Evolutionary conservation across 2,329 filamentous ascomycete genomes (phyloP).

Genomic region (Neonectria punicea): DNA sequence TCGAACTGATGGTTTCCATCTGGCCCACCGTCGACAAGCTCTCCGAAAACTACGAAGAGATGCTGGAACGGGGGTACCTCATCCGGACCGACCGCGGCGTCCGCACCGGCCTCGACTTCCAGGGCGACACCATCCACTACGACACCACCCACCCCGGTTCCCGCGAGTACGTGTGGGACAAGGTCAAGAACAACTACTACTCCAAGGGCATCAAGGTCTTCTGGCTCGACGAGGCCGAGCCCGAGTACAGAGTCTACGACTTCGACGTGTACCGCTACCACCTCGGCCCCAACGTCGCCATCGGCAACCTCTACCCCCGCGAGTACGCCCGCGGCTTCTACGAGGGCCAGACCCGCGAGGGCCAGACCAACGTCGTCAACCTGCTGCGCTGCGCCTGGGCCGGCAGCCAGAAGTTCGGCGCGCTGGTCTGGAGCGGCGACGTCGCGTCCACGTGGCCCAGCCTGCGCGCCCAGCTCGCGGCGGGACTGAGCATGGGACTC

Average conservation of each 20-base stretch:
- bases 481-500: slow-evolving; percentile 73
- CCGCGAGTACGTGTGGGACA: slow-evolving; percentile 68
- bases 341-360: slow-evolving; percentile 64
- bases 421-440: slow-evolving; percentile 74
- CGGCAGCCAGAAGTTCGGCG: slow-evolving; percentile 70
- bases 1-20: slow-evolving; percentile 76
- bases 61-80: slow-evolving; percentile 69
- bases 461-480: slow-evolving; percentile 68
- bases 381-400: slow-evolving; percentile 62
- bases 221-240: slow-evolving; percentile 77
- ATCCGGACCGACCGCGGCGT: slow-evolving; percentile 71
- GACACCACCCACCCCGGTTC: slow-evolving; percentile 72
- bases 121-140: slow-evolving; percentile 69
- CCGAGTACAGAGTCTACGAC: slow-evolving; percentile 72
- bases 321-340: slow-evolving; percentile 70
- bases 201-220: slow-evolving; percentile 71
- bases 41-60: slow-evolving; percentile 70
- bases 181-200: slow-evolving; percentile 69
- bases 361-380: slow-evolving; percentile 68
- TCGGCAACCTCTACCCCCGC: slow-evolving; percentile 70
- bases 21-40: slow-evolving; percentile 73
- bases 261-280: slow-evolving; percentile 69
- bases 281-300: slow-evolving; percentile 48
- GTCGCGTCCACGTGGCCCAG: slow-evolving; percentile 72
- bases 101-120: slow-evolving; percentile 67